phyloP scores from a whole-genome alignment of 495 filamentous ascomycete species.

The Penicillium longicatenatum region DNA sequence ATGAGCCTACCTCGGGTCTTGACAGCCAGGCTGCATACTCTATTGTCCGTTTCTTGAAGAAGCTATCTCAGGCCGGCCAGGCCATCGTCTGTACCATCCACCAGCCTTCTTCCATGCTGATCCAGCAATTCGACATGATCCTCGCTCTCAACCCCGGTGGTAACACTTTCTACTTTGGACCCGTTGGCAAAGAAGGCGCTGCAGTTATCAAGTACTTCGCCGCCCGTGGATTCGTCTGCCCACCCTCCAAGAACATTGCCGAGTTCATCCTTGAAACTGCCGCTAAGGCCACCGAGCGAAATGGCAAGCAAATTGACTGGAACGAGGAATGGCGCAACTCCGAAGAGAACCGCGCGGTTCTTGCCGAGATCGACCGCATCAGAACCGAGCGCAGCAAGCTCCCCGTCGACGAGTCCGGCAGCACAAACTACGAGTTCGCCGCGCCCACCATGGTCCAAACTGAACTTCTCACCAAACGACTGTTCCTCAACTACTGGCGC shows the following conservation, averaged over 20 bases:
- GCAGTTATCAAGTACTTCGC: slow-evolving; percentile 69
- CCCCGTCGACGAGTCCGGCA: slow-evolving; percentile 36
- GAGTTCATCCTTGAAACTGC: slow-evolving; percentile 86
- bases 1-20: slow-evolving; percentile 81
- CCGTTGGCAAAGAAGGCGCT: slow-evolving; percentile 63
- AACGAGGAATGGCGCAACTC: slow-evolving; percentile 72
- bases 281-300: slow-evolving; percentile 55
- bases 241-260: slow-evolving; percentile 71
- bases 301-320: slow-evolving; percentile 64
- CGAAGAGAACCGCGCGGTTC: slow-evolving; percentile 49
- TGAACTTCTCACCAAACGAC: slow-evolving; percentile 60
- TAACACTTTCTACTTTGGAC: slow-evolving; percentile 74
- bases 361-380: slow-evolving; percentile 63
- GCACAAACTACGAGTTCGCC: slow-evolving; percentile 60
- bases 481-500: slow-evolving; percentile 73
- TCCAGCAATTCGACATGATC: slow-evolving; percentile 78
- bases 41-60: slow-evolving; percentile 82
- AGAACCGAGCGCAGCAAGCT: slow-evolving; percentile 55
- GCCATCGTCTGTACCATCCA: slow-evolving; percentile 84
- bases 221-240: slow-evolving; percentile 59
- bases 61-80: slow-evolving; percentile 74
- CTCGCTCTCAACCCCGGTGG: slow-evolving; percentile 70
- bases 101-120: slow-evolving; percentile 68
- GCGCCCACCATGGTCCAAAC: slow-evolving; percentile 62
- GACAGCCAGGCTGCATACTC: slow-evolving; percentile 83